These are phyloP conservation scores for Diaporthe amygdali DNA, from an alignment of 2,329 filamentous ascomycete genomes.

Conservation along the genomic window DNA sequence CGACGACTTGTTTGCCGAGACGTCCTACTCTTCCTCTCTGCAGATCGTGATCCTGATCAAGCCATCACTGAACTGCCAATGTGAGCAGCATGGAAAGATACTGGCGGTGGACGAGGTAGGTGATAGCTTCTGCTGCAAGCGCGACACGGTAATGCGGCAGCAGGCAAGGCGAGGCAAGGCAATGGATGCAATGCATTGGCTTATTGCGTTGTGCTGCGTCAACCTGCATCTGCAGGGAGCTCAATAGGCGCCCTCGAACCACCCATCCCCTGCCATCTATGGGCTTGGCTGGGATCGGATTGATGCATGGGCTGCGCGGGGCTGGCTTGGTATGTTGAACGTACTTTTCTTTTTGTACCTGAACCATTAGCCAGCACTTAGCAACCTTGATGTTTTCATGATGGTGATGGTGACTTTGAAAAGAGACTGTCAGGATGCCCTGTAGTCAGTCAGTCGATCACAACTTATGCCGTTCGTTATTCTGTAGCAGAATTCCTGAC, in stretches of 20 bases:
- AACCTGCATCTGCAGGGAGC: slow-evolving; percentile 5
- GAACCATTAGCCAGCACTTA: background rate
- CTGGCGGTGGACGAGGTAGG: background rate
- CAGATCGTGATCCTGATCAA: background rate
- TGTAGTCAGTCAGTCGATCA: background rate
- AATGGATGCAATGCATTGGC: background rate
- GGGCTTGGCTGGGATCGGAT: too few relatives aligned
- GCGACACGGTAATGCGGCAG: background rate
- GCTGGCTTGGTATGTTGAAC: background rate
- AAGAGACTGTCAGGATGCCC: background rate
- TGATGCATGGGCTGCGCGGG: background rate
- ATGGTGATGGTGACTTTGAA: too few relatives aligned
- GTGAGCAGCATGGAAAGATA: background rate
- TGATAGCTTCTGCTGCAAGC: background rate
- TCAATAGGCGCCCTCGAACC: background rate
- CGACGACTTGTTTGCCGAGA: background rate
- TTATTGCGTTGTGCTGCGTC: background rate
- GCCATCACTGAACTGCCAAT: background rate
- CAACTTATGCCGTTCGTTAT: background rate
- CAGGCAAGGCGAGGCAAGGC: background rate
- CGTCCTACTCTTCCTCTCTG: background rate
- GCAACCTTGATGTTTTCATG: background rate
- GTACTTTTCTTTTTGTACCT: background rate
- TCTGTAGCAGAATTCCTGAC: background rate
- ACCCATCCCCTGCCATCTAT: background rate